Base-by-base conservation (phyloP, 1,139 yeast genomes). In the Scheffersomyces quercinus region DNA sequence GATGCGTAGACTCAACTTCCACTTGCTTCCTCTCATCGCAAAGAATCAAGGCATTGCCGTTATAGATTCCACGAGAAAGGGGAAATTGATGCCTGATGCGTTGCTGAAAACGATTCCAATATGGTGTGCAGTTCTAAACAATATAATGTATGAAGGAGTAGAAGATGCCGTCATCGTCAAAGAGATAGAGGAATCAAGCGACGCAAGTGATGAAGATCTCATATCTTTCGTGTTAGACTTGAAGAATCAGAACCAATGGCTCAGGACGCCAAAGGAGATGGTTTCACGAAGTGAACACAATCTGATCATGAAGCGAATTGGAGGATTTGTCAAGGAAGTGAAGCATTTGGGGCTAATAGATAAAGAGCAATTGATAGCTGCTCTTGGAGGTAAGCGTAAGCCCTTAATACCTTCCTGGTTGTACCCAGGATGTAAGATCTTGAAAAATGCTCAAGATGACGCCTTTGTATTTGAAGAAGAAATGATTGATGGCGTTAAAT, bases 71-170 rank as follows among this genome's bases (percentile, higher is more conserved):
- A 89, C 97, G 0, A 67, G 96, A 50, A 8, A 89, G 41, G 96
- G 97, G 2, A 90, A 89, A 56, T 65, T 79, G 29, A 82, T 89
- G 63, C 96, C 97, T 0, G 97, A 90, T 64, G 87, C 97, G 0
- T 65, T 88, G 8, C 83, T 89, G 55, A 90, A 89, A 54, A 89
- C 97, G 0, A 72, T 89, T 1, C 97, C 97, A 0, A 85, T 88
- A 2, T 90, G 97, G 97, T 87, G 96, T 64, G 87, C 93, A 0
- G 93, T 88, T 5, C 48, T 89, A 26, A 87, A 86, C 56, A 64
- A 65, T 29, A 66, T 83, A 0, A 62, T 81, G 55, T 73, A 73
- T 46, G 79, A 60, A 3, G 70, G 54, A 13, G 60, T 39, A 9
- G 37, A 41, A 28, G 43, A 39, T 10, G 49, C 41, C 4, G 50